Evolutionary conservation across 345 rosid species (phyloP), one percentile per base, ranked within the genome.

Genomic region (Diplotaxis tenuifolia): DNA sequence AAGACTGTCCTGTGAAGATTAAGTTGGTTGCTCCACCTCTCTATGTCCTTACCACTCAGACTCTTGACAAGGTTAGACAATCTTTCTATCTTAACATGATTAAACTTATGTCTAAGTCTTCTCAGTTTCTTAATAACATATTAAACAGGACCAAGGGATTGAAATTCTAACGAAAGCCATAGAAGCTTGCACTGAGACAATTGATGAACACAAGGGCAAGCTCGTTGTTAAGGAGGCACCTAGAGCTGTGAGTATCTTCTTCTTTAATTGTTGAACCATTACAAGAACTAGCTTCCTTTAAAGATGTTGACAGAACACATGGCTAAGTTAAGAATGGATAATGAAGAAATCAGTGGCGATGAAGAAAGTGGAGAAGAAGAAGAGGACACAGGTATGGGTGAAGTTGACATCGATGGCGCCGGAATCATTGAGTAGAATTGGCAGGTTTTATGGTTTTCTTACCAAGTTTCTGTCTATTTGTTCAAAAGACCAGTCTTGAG

Each of bases 331-430:
- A 62, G 83, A 14, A 75, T 77, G 14, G 94, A 86, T 68, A 90
- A 92, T n/a, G 98, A 92, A 78, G 99, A 92, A 81, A 71, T 89
- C 11, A 86, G 96, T 36, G 98, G 98, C 5, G 99, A 90, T 75
- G 99, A 95, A 82, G 97, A 92, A 53, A 92, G 97, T 2, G 98
- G 86, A 71, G 98, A 90, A 9, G 81, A 78, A 67, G 99, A 95
- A 76, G 99, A 95, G 70, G 98, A 92, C 71, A 90, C 90, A 0
- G 97, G 97, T 7, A 83, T 88, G 98, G 99, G 98, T n/a, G 98
- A 89, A 61, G 85, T 84, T 11, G 92, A 95, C 76, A 76, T 90
- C 27, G 97, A 92, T 50, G 74, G 83, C 4, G 69, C 81, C 2
- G 96, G 92, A 34, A 78, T 92, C 62, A 76, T 66, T 9, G 98